A percentile compares a stretch with the other conserved stretches of the same genome.
Conservation (phyloP, 2,329 filamentous ascomycete genomes). For the Cryphonectria japonica region DNA sequence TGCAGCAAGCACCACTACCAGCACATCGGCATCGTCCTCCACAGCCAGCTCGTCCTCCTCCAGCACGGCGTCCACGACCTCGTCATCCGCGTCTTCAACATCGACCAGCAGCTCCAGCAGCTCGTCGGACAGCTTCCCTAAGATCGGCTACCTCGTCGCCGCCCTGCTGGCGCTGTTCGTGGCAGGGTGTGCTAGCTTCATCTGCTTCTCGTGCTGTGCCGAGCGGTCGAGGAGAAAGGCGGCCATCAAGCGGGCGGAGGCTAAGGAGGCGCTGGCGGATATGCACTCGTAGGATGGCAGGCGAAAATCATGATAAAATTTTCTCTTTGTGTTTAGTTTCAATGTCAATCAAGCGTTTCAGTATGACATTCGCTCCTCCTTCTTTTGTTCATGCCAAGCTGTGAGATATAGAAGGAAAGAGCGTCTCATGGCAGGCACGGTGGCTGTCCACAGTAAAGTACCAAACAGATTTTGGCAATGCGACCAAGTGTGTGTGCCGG, state of each 20-base stretch:
- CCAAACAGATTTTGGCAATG: no score
- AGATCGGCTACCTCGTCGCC: constrained; percentile 14
- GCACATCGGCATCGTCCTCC: background rate
- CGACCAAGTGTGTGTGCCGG: no score
- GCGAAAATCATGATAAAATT: background rate
- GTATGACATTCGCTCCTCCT: background rate
- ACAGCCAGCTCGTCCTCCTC: constrained; percentile 16
- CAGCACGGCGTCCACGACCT: constrained; percentile 13
- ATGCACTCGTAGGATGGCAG: background rate
- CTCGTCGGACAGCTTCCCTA: background rate
- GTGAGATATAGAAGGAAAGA: background rate
- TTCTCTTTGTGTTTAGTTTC: no score
- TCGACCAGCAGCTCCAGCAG: constrained; percentile 1
- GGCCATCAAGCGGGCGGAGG: constrained; percentile 1
- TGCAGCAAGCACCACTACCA: background rate
- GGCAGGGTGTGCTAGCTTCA: background rate
- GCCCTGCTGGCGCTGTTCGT: constrained; percentile 11
- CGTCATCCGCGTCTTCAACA: constrained; percentile 7
- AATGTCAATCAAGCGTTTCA: background rate
- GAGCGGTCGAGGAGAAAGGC: constrained; percentile 5
- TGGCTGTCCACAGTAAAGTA: no score
- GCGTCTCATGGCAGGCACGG: no score
- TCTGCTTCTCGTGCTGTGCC: constrained; percentile 15
- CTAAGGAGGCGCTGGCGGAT: constrained; percentile 9
- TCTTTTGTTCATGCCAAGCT: background rate